Evolutionary conservation across 2,329 filamentous ascomycete genomes (phyloP).

Genomic region (Neofusicoccum umdonicola): DNA sequence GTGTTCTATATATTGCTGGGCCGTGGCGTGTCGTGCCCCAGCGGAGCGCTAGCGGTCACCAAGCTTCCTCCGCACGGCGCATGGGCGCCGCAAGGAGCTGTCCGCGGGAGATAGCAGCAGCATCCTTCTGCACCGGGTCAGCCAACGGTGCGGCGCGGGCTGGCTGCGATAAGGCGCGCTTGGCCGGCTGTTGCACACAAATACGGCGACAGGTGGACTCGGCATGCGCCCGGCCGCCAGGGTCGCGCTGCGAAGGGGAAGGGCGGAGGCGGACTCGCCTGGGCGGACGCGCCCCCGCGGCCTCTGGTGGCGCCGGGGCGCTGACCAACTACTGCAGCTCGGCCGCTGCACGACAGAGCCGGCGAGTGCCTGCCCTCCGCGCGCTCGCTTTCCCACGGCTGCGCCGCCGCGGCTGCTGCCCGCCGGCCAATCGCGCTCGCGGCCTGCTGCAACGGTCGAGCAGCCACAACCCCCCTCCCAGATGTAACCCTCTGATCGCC

Average conservation of each 20-base stretch:
- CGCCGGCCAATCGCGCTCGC: background rate
- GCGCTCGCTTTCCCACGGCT: background rate
- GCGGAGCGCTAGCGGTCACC: conserved; percentile 1
- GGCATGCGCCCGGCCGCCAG: background rate
- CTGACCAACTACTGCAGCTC: background rate
- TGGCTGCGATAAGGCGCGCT: background rate
- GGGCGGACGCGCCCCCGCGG: background rate
- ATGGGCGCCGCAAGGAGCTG: conserved; percentile 9
- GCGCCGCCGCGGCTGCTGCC: background rate
- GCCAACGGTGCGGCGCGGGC: background rate
- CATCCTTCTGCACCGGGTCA: background rate
- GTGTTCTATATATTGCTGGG: conserved; percentile 10
- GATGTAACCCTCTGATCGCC: conserved; percentile 18
- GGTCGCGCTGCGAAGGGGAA: no score
- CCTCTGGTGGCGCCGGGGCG: background rate
- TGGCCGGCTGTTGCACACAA: background rate
- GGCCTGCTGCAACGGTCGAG: conserved; percentile 14
- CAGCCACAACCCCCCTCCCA: conserved; percentile 2
- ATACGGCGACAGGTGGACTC: background rate
- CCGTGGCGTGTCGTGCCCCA: conserved; percentile 11
- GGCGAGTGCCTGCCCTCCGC: background rate
- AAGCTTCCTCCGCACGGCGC: conserved; percentile 7
- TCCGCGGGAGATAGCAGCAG: background rate
- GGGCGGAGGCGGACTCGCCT: no score
- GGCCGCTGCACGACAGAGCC: background rate